phyloP scores from a whole-genome alignment of 495 filamentous ascomycete genomes.

The Astrothelium subdiscretum region DNA sequence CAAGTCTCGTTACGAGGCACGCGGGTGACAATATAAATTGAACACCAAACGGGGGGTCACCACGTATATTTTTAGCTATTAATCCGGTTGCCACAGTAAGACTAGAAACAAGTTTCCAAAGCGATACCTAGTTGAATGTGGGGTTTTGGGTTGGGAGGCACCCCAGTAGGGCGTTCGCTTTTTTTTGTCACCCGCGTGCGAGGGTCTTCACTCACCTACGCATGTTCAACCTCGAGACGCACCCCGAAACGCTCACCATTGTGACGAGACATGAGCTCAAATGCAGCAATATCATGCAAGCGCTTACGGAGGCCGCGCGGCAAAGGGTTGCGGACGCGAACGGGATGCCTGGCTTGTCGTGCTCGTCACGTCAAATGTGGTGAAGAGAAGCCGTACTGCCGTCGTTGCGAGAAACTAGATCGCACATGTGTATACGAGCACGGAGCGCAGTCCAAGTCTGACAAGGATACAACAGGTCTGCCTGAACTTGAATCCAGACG shows the following conservation, averaged over 20 bases:
- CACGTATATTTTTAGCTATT: too few species aligned
- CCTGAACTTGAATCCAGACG: background rate
- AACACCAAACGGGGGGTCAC: too few species aligned
- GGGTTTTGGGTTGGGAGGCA: too few species aligned
- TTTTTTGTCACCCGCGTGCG: too few species aligned
- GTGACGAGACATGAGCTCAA: background rate
- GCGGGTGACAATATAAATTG: too few species aligned
- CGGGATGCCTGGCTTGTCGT: constrained; percentile 2
- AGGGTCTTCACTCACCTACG: background rate
- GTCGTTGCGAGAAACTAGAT: background rate
- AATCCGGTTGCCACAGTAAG: too few species aligned
- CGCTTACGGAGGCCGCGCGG: constrained; percentile 3
- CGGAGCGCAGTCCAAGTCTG: background rate
- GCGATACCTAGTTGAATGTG: too few species aligned
- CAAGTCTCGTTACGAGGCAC: background rate
- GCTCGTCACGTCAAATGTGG: constrained; percentile 1
- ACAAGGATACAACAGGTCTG: background rate
- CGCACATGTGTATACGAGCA: background rate
- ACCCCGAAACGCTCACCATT: background rate
- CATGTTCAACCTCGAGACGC: background rate
- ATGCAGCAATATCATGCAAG: background rate
- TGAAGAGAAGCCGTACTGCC: constrained; percentile 1
- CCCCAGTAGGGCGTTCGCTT: too few species aligned
- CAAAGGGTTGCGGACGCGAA: constrained; percentile 1
- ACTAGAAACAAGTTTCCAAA: too few species aligned